These are phyloP conservation scores for Hibiscus tridactylites DNA, from an alignment of 345 rosid genomes.

Conservation along the genomic window DNA sequence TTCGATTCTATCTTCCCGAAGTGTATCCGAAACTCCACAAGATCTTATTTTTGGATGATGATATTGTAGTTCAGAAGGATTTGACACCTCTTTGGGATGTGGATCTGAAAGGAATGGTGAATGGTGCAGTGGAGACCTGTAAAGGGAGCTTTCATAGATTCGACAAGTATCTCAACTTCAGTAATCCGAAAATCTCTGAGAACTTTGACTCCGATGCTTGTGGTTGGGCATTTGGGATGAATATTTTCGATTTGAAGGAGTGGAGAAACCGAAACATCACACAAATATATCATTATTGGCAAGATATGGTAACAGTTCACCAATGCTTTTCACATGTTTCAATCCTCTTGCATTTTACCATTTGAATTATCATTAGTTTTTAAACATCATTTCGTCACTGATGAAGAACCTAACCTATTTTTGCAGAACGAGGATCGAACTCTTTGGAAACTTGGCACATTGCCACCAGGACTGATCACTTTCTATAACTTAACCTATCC, in stretches of 20 bases:
- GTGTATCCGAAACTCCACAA: conserved; percentile 70
- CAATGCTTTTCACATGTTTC: neutral
- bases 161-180: conserved; percentile 96
- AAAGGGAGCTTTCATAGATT: conserved; percentile 92
- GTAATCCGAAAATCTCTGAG: conserved; percentile 67
- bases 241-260: conserved; percentile 90
- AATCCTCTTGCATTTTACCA: neutral
- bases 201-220: conserved; percentile 77
- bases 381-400: neutral
- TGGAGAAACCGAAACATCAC: conserved; percentile 86
- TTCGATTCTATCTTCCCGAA: conserved; percentile 83
- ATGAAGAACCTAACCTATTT: conserved; percentile 6
- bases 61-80: conserved; percentile 82
- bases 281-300: conserved; percentile 91
- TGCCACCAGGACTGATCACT: conserved; percentile 95
- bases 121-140: conserved; percentile 87
- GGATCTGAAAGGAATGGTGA: conserved; percentile 71
- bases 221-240: conserved; percentile 99
- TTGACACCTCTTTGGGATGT: conserved; percentile 71
- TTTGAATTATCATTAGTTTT: neutral
- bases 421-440: conserved; percentile 93
- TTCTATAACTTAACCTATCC: conserved; percentile 87
- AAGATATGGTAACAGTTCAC: conserved; percentile 62
- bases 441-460: conserved; percentile 93
- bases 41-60: conserved; percentile 78